Evolutionary conservation across 2,329 filamentous ascomycete species (phyloP).

Genomic region (Penicillium sp.): DNA sequence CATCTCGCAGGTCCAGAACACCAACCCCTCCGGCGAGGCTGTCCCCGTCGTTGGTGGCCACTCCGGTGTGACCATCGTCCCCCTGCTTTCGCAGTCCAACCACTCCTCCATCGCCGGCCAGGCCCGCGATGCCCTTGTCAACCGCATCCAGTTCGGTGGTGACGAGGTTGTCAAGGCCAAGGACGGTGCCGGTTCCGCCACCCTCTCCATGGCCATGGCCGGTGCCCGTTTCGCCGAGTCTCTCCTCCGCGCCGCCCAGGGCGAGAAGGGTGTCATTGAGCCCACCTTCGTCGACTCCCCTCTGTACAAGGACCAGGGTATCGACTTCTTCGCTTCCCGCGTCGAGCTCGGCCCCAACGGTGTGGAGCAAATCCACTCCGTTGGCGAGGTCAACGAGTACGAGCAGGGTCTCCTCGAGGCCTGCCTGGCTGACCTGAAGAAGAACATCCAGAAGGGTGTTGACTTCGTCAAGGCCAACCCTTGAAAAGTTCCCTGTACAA

Average conservation of each 20-base stretch:
- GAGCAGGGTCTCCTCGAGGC: conserved; percentile 90
- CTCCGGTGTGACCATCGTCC: conserved; percentile 97
- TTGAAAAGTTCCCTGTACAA: conserved; percentile 35
- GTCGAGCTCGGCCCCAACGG: conserved; percentile 96
- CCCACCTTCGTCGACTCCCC: conserved; percentile 96
- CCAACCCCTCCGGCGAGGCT: conserved; percentile 87
- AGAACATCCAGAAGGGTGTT: conserved; percentile 85
- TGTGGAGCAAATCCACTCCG: conserved; percentile 85
- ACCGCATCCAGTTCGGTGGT: conserved; percentile 97
- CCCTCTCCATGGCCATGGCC: conserved; percentile 98
- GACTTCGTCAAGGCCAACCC: conserved; percentile 62
- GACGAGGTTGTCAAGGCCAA: conserved; percentile 99
- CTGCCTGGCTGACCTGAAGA: conserved; percentile 64
- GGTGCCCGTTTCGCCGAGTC: conserved; percentile 83
- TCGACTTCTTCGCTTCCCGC: conserved; percentile 94
- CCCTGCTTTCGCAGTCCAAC: conserved; percentile 90
- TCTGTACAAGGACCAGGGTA: conserved; percentile 96
- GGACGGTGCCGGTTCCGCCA: conserved; percentile 94
- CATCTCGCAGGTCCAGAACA: conserved; percentile 89
- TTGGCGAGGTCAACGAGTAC: conserved; percentile 78
- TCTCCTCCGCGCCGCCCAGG: conserved; percentile 85
- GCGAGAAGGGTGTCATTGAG: conserved; percentile 93
- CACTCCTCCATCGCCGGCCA: conserved; percentile 80
- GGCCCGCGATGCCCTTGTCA: conserved; percentile 71
- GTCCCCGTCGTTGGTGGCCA: conserved; percentile 96